phyloP scores from a whole-genome alignment of 305 asterid species.

The Fraxinus angustifolia region DNA sequence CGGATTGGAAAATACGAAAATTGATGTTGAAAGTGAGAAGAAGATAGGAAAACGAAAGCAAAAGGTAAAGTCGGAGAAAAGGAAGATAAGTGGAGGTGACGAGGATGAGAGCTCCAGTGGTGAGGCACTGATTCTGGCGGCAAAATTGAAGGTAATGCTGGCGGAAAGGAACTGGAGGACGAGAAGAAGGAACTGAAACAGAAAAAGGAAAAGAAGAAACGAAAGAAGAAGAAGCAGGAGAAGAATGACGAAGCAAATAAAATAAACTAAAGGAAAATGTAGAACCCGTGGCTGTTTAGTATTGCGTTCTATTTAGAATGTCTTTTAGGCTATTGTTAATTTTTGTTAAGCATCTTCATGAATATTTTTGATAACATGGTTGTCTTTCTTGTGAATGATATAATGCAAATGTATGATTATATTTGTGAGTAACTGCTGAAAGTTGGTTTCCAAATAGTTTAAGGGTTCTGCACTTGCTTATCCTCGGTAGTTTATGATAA shows the following conservation, averaged over 20 bases:
- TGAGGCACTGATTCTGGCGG: conserved; percentile 23
- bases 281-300: conserved; percentile 46
- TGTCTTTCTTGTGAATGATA: background rate
- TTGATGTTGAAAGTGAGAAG: conserved; percentile 25
- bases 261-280: conserved; percentile 25
- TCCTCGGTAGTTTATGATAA: background rate
- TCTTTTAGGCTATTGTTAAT: conserved; percentile 1
- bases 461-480: background rate
- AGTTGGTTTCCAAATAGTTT: conserved; percentile 13
- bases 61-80: conserved; percentile 35
- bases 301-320: conserved; percentile 11
- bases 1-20: conserved; percentile 52
- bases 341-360: background rate
- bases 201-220: conserved; percentile 41
- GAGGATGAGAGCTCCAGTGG: conserved; percentile 34
- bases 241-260: conserved; percentile 24
- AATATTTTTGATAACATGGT: background rate
- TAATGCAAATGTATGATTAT: conserved; percentile 3
- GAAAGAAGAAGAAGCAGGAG: conserved; percentile 30
- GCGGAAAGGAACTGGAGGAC: conserved; percentile 29
- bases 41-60: conserved; percentile 30
- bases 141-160: conserved; percentile 30
- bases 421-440: background rate
- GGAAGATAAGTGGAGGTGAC: conserved; percentile 32
- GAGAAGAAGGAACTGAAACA: conserved; percentile 27